A percentile compares a stretch with the other conserved stretches of the same genome.
These are phyloP conservation scores for Pyrrhoderma lamaoense DNA, from an alignment of 1,284 basidiomycete species.

Conservation along the genomic window DNA sequence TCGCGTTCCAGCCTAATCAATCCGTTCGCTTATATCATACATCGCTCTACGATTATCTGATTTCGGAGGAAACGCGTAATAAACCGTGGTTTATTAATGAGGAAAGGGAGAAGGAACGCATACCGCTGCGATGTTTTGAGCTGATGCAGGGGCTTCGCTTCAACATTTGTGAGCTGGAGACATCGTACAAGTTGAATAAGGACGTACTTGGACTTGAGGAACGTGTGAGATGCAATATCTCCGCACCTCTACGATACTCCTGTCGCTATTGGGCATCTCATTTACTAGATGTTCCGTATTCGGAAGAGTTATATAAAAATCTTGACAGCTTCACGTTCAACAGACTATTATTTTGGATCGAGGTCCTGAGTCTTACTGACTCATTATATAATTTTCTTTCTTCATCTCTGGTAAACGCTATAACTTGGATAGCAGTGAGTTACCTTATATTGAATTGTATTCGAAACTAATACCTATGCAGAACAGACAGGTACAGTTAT, in stretches of 20 bases:
- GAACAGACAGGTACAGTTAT: too few relatives aligned
- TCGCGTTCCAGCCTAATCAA: not conserved
- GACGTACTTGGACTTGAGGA: not conserved
- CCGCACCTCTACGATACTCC: not conserved
- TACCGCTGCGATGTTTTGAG: not conserved
- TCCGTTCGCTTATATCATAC: too few relatives aligned
- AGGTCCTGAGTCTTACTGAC: conserved; percentile 1
- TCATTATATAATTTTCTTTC: not conserved
- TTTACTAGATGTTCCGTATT: not conserved
- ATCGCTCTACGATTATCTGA: not conserved
- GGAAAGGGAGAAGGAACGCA: not conserved
- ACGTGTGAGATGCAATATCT: not conserved
- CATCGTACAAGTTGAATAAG: not conserved
- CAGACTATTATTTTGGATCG: not conserved
- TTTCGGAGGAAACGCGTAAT: not conserved
- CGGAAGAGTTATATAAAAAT: too few relatives aligned
- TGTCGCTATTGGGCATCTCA: not conserved
- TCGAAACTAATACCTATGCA: too few relatives aligned
- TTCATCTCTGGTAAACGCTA: too few relatives aligned
- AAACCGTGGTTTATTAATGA: not conserved
- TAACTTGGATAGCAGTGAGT: too few relatives aligned
- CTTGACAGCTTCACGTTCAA: too few relatives aligned
- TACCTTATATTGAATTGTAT: too few relatives aligned
- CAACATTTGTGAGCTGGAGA: conserved; percentile 52
- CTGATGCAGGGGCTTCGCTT: conserved; percentile 32